phyloP scores from a whole-genome alignment of 805 yeast genomes.

The Pichia californica region DNA sequence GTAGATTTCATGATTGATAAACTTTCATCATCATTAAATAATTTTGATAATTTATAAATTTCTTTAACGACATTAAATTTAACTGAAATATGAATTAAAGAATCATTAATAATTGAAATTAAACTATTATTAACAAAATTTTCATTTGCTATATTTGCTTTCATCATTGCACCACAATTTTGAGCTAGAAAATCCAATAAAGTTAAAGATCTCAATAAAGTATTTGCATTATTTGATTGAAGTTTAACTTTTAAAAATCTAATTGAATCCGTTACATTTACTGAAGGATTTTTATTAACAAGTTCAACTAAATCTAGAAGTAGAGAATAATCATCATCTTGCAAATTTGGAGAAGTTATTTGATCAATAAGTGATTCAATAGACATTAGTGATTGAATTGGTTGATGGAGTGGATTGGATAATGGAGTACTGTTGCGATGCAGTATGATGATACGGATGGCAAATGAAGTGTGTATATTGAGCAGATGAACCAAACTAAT shows the following conservation, averaged over 20 bases:
- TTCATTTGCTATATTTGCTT: constrained; percentile 54
- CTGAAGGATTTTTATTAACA: constrained; percentile 56
- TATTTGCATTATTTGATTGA: constrained; percentile 53
- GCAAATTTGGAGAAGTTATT: constrained; percentile 60
- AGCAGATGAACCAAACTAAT: no score
- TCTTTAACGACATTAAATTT: constrained; percentile 61
- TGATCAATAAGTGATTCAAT: constrained; percentile 24
- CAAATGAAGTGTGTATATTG: no score
- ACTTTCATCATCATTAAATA: constrained; percentile 71
- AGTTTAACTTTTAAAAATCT: constrained; percentile 42
- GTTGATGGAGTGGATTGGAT: background rate
- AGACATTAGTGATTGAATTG: constrained; percentile 6
- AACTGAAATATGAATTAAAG: constrained; percentile 57
- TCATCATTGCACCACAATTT: constrained; percentile 68
- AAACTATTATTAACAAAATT: constrained; percentile 42
- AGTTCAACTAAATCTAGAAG: constrained; percentile 62
- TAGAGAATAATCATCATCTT: constrained; percentile 62
- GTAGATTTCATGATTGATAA: constrained; percentile 64
- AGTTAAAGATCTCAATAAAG: constrained; percentile 52
- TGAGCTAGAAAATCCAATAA: constrained; percentile 59
- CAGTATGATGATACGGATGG: no score
- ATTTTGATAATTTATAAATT: constrained; percentile 55
- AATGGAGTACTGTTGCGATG: no score
- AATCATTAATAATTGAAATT: constrained; percentile 44
- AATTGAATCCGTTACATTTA: constrained; percentile 43